Conservation (phyloP, 2,329 filamentous ascomycete species). For the Diaporthe caulivora region DNA sequence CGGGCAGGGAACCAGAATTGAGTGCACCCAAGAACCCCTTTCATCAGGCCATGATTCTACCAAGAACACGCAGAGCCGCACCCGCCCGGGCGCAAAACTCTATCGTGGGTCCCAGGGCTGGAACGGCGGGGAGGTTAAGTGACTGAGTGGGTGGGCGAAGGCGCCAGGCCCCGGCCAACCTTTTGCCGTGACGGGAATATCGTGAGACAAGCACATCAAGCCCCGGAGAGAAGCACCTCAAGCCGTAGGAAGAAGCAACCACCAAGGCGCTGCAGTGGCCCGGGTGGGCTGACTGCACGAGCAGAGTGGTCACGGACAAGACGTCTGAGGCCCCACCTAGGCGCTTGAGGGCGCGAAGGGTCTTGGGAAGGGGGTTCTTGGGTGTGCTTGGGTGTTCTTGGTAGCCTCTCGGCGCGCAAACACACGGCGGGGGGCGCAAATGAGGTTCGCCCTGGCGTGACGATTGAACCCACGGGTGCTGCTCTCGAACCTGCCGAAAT, state of each 20-base stretch:
- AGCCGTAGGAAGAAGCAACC: too few relatives aligned
- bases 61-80: constrained; percentile 8
- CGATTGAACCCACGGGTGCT: neutral
- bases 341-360: neutral
- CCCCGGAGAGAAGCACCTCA: neutral
- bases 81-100: neutral
- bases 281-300: neutral
- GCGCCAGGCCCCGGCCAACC: neutral
- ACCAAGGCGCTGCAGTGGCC: neutral
- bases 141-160: too few relatives aligned
- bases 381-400: constrained; percentile 22
- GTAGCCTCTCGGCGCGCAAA: constrained; percentile 14
- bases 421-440: neutral
- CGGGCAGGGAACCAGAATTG: neutral
- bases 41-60: constrained; percentile 24
- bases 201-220: neutral
- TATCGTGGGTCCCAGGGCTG: neutral
- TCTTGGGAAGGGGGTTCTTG: neutral
- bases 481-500: neutral
- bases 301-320: too few relatives aligned
- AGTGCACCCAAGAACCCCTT: constrained; percentile 11
- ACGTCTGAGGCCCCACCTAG: neutral
- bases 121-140: neutral
- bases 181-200: constrained; percentile 2
- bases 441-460: neutral